Percentiles rank a stretch among this genome's conserved stretches.
Evolutionary conservation across 75 land plant genomes (phyloP).

Genomic region (Cupressus sempervirens): DNA sequence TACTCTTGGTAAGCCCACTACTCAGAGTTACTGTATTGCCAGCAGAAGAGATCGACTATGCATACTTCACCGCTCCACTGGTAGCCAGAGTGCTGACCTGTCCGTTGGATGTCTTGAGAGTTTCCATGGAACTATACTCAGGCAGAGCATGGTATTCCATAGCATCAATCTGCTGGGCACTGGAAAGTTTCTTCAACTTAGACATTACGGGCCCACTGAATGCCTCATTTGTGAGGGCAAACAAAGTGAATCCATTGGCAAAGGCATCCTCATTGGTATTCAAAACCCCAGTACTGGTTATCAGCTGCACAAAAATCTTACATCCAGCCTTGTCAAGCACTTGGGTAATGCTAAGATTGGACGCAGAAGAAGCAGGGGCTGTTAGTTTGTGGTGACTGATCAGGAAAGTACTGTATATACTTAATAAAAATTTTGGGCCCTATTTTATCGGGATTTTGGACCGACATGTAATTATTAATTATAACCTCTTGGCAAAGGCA

Average conservation of each 20-base stretch:
- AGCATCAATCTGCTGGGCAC: constrained; percentile 19
- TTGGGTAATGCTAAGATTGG: constrained; percentile 22
- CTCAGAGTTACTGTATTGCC: constrained; percentile 20
- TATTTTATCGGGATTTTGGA: too few species aligned
- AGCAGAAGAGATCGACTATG: neutral
- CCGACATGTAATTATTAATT: too few species aligned
- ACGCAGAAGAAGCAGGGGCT: constrained; percentile 12
- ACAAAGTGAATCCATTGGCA: constrained; percentile 25
- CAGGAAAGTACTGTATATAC: too few species aligned
- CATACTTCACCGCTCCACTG: constrained; percentile 19
- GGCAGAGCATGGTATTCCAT: constrained; percentile 33
- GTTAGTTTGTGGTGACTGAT: too few species aligned
- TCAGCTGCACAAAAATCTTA: constrained; percentile 20
- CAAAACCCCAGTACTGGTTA: constrained; percentile 19
- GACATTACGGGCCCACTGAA: constrained; percentile 23
- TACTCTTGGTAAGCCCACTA: constrained; percentile 21
- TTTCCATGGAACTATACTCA: constrained; percentile 3
- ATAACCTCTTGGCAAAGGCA: too few species aligned
- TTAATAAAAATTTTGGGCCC: too few species aligned
- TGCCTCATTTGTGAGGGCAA: constrained; percentile 38
- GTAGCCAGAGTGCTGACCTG: constrained; percentile 20
- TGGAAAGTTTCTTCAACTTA: constrained; percentile 10
- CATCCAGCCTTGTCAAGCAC: constrained; percentile 32
- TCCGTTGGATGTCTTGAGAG: neutral
- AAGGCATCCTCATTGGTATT: constrained; percentile 15